phyloP scores from a whole-genome alignment of 345 rosid genomes.

The Dimocarpus longan region DNA sequence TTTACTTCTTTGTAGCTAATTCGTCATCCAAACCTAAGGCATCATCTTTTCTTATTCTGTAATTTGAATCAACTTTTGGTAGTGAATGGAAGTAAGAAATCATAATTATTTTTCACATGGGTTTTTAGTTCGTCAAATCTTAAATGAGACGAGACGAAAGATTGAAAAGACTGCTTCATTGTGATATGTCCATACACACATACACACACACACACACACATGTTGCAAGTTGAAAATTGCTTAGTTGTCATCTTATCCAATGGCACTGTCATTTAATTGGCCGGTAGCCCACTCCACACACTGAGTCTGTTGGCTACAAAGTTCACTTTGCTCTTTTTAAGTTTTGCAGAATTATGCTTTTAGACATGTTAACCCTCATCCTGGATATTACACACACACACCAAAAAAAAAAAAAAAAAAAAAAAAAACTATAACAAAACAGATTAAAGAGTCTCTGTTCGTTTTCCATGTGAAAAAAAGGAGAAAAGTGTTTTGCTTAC shows the following conservation, averaged over 20 bases:
- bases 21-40: not conserved
- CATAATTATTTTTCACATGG: not conserved
- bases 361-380: not conserved
- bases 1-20: not conserved
- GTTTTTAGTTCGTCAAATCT: not conserved
- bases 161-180: not conserved
- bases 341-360: not conserved
- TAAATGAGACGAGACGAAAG: not conserved
- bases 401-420: no score
- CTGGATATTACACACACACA: not conserved
- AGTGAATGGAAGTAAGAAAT: not conserved
- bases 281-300: not conserved
- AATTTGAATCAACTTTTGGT: not conserved
- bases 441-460: not conserved
- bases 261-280: not conserved
- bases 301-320: not conserved
- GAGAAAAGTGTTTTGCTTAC: not conserved
- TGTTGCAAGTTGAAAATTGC: not conserved
- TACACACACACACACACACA: no score
- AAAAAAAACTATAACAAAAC: no score
- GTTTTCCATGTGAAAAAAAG: not conserved
- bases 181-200: not conserved
- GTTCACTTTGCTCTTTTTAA: not conserved
- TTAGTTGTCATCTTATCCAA: not conserved
- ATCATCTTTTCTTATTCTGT: not conserved